Percentiles rank a stretch among this genome's conserved stretches.
Evolutionary conservation across 805 yeast genomes (phyloP).

Genomic region (Barnettozyma siamensis): DNA sequence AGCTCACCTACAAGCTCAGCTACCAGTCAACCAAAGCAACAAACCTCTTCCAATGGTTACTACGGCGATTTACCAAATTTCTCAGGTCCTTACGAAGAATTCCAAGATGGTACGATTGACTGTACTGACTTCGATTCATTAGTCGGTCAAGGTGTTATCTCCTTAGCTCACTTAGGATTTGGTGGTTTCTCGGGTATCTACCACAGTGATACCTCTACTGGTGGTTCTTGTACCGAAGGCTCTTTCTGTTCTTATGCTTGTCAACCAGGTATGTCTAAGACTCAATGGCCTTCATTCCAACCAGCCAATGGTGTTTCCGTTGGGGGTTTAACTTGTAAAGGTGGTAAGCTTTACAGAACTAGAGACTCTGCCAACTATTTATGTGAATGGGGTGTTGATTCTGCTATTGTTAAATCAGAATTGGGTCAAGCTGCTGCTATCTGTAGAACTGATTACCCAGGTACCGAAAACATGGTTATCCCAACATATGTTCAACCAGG

Average conservation of each 20-base stretch:
- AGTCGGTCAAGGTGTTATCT: conserved; percentile 72
- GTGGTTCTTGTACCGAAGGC: conserved; percentile 70
- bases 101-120: conserved; percentile 63
- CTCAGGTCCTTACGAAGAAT: conserved; percentile 43
- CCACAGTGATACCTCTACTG: conserved; percentile 51
- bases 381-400: conserved; percentile 81
- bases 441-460: conserved; percentile 99
- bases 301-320: conserved; percentile 86
- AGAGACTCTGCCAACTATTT: conserved; percentile 61
- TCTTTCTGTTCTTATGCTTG: conserved; percentile 96
- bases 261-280: conserved; percentile 98
- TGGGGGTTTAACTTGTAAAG: conserved; percentile 87
- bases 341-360: conserved; percentile 79
- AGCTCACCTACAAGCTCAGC: conserved; percentile 15
- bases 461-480: conserved; percentile 96
- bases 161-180: conserved; percentile 53
- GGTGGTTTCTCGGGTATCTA: conserved; percentile 57
- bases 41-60: conserved; percentile 32
- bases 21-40: conserved; percentile 17
- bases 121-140: conserved; percentile 63
- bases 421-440: conserved; percentile 68
- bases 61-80: conserved; percentile 49
- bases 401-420: conserved; percentile 66
- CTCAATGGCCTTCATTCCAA: conserved; percentile 92
- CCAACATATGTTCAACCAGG: conserved; percentile 83